Base-by-base conservation (phyloP, 352 stramenopile genomes). In the Phytophthora citricola region DNA sequence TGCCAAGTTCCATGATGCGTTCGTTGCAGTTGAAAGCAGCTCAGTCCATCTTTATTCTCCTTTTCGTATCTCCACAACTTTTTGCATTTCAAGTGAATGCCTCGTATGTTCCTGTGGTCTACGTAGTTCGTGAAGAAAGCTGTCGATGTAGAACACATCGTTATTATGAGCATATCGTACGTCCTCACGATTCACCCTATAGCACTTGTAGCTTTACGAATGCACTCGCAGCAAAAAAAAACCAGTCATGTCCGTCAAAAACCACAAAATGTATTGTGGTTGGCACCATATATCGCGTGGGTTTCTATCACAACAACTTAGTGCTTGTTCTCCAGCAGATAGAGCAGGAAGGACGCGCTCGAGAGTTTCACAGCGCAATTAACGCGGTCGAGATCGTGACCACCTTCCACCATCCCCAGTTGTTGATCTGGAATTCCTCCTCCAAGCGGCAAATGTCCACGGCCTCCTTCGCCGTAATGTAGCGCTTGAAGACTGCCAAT, bases 351-450 rank as follows among this genome's bases (percentile, higher is more conserved):
- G 39, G 86, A 95, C 27, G 89, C 86, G 66, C 87, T 95, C 22
- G 88, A 91, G 38, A 97, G 61, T 68, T 88, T 88, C 27, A 95
- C 87, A 5, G 75, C 71, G 70, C 83, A 93, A 72, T 97, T 94
- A 36, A 94, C 89, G 59, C 89, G 86, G 69, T 97, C 89, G 22
- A 97, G 76, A 69, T 97, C 89, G 61, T 97, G 89, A 58, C 89
- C 89, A 34, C 89, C 89, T 64, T 97, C 89, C 17, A 97, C 89
- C 57, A 97, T 78, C 2, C 89, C 89, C 89, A 97, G 47, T 87
- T 83, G 54, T 76, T 82, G 64, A 96, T 96, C 79, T 96, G 87
- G 74, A 93, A 96, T 59, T 96, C 89, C 48, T 96, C 89, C 57
- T 96, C 89, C 48, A 95, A 57, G 27, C 89, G 87, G 44, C 83